These are phyloP conservation scores for Thelonectria discophora DNA, from an alignment of 2,329 filamentous ascomycete species.

Conservation along the genomic window DNA sequence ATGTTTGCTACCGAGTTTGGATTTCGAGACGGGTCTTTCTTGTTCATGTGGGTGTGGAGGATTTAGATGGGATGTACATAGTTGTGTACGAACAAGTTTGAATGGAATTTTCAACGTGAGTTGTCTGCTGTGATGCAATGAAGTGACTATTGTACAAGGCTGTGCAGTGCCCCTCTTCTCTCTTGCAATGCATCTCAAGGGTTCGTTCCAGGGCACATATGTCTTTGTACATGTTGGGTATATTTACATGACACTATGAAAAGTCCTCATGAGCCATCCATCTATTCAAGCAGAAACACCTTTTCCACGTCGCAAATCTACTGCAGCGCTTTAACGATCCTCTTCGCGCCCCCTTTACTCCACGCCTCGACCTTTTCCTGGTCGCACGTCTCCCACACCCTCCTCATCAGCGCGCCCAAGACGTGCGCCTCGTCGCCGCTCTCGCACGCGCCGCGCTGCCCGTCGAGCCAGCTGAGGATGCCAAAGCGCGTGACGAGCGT, in stretches of 20 bases:
- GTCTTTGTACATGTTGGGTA: constrained; percentile 28
- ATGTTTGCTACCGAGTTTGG: constrained; percentile 1
- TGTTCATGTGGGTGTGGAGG: constrained; percentile 34
- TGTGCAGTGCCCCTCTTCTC: too few species aligned
- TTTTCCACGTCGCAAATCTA: not conserved
- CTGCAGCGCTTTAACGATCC: constrained; percentile 36
- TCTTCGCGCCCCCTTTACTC: constrained; percentile 64
- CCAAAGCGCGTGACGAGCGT: constrained; percentile 83
- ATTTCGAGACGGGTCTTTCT: constrained; percentile 17
- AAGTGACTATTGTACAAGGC: too few species aligned
- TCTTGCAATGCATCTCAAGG: not conserved
- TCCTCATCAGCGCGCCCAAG: constrained; percentile 63
- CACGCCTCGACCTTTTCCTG: constrained; percentile 70
- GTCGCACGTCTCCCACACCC: constrained; percentile 73
- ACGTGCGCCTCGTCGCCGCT: constrained; percentile 56
- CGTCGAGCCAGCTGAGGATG: constrained; percentile 77
- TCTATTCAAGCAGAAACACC: constrained; percentile 10
- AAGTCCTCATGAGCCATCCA: constrained; percentile 8
- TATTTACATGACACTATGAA: constrained; percentile 27
- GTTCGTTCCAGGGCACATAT: too few species aligned
- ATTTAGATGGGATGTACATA: constrained; percentile 29
- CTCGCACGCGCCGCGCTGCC: constrained; percentile 59
- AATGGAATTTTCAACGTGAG: constrained; percentile 17
- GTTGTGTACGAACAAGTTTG: constrained; percentile 38
- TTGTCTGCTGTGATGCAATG: too few species aligned